Base-by-base conservation (phyloP, 176 grass and related monocot genomes). In the Oryza longistaminata region DNA sequence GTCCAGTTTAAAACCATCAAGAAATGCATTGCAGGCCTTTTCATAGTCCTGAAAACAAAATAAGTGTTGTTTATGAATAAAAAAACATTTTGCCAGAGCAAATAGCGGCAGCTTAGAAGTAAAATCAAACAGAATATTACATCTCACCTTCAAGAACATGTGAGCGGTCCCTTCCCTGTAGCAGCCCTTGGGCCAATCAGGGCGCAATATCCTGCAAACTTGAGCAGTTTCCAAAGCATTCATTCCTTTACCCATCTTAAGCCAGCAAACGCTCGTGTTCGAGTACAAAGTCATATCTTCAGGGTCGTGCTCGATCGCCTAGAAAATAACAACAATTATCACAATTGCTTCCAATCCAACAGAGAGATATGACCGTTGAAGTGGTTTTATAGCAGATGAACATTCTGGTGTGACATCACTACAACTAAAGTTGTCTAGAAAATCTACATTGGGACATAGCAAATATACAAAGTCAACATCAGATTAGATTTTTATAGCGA, bases 211-310 rank as follows among this genome's bases (percentile, higher is more conserved):
- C 81, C 65, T 75, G 68, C 85, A 83, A 64, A 72, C 12, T 42
- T 80, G 33, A 72, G 80, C 85, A 81, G 87, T 81, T 5, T 1
- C 6, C 69, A 87, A 75, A 37, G 89, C 73, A 33, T 66, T 19
- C 14, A 37, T 42, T 72, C 75, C 81, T 15, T 74, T 31, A 50
- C 70, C 81, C 46, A 82, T 61, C 39, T 17, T 64, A 66, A 87
- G 70, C 67, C 74, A 81, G 12, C 89, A 88, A 68, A 84, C 45
- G 76, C 89, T 88, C 48, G 48, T 91, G 65, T 91, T 91, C 2
- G 85, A 58, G 35, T 49, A 62, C 52, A 91, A n/a, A 11, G 46
- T 75, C 42, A 70, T 76, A 80, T 91, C 65, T 17, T 15, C 42
- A 42, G 74, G 77, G 35, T 37, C 35, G 35, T 37, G 35, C 5